phyloP scores from a whole-genome alignment of 2,329 filamentous ascomycete species.

The Microsporum canis region DNA sequence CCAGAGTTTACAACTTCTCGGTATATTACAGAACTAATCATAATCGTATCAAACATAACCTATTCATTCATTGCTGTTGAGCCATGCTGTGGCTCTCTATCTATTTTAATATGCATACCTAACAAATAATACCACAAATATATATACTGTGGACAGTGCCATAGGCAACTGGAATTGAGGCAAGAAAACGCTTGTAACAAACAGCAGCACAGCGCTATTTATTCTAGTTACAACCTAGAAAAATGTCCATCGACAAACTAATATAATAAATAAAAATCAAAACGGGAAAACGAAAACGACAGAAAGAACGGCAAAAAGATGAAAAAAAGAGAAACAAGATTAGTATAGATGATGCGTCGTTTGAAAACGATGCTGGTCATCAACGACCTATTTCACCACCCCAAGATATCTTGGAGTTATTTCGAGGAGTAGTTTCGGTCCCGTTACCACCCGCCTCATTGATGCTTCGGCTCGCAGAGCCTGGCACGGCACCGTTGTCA shows the following conservation, averaged over 20 bases:
- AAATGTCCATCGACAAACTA: not conserved
- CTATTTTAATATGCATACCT: not conserved
- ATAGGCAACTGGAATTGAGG: not conserved
- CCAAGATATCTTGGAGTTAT: conserved; percentile 31
- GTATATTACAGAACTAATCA: not conserved
- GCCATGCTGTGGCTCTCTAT: not conserved
- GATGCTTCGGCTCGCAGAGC: conserved; percentile 13
- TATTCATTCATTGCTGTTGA: not conserved
- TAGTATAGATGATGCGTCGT: not conserved
- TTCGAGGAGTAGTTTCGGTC: conserved; percentile 10
- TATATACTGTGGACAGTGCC: not conserved
- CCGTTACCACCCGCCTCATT: conserved; percentile 2
- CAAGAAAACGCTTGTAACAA: conserved; percentile 1
- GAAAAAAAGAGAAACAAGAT: not conserved
- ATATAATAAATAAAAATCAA: not conserved
- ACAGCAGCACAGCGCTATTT: not conserved
- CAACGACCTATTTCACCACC: conserved; percentile 29
- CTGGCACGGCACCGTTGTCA: conserved; percentile 11
- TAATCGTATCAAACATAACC: not conserved
- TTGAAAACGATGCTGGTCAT: not conserved
- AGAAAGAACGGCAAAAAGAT: not conserved
- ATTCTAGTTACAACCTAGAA: not conserved
- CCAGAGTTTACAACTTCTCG: not conserved
- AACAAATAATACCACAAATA: not conserved
- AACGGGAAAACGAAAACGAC: not conserved